Evolutionary conservation across 1,284 basidiomycete genomes (phyloP).

Genomic region (Rhodotorula sp.): DNA sequence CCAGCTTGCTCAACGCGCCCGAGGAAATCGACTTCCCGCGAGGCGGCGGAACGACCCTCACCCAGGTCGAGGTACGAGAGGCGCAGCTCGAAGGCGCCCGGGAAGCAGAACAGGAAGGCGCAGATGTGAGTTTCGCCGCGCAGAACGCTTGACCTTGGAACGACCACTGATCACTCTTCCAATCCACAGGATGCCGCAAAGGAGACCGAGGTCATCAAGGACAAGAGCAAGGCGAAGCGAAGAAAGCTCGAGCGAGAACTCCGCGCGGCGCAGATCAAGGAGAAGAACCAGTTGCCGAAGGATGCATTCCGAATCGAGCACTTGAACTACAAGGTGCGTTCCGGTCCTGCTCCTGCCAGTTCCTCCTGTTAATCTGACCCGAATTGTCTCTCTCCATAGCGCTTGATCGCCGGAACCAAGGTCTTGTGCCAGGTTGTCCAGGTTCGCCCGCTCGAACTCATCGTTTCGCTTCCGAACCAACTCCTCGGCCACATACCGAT

Average conservation of each 20-base stretch:
- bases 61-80: slow-evolving; percentile 85
- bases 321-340: slow-evolving; percentile 83
- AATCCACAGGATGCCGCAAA: slow-evolving; percentile 11
- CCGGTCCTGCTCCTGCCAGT: neutral
- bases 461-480: slow-evolving; percentile 93
- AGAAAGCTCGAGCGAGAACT: slow-evolving; percentile 43
- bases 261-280: slow-evolving; percentile 23
- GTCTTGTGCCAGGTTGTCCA: slow-evolving; percentile 82
- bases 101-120: slow-evolving; percentile 64
- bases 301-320: slow-evolving; percentile 75
- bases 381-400: slow-evolving; percentile 54
- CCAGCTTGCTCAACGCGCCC: slow-evolving; percentile 33
- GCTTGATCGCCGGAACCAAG: slow-evolving; percentile 78
- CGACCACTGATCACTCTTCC: neutral
- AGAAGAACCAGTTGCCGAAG: slow-evolving; percentile 50
- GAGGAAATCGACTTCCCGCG: slow-evolving; percentile 91
- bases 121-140: neutral
- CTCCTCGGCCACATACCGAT: slow-evolving; percentile 93
- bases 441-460: slow-evolving; percentile 83
- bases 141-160: too few relatives aligned
- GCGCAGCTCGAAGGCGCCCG: slow-evolving; percentile 77
- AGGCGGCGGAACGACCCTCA: slow-evolving; percentile 71
- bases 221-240: slow-evolving; percentile 48
- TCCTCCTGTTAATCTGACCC: neutral
- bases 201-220: slow-evolving; percentile 43